Evolutionary conservation across 2,329 filamentous ascomycete genomes (phyloP), one percentile per base, ranked within the genome.

Genomic region (Pseudohalonectria lignicola): DNA sequence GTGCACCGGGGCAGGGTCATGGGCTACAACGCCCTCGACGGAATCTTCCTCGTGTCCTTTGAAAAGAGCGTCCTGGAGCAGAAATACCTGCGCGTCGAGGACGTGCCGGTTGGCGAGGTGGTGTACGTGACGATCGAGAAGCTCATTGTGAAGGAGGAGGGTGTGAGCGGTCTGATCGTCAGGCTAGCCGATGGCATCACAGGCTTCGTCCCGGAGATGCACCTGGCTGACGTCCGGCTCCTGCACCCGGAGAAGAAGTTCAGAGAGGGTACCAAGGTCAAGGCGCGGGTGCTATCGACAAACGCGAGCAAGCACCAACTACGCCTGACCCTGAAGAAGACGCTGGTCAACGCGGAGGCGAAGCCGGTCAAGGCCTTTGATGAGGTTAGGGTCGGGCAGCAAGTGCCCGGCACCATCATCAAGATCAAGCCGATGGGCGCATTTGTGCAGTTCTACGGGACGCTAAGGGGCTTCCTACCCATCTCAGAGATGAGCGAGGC

Each of bases 401-500:
- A 90, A 51, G 79, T 82, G 25, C 83, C 84, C 7, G 92, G 90
- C 41, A 95, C 87, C 1, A 82, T 98, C 46, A 72, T 94, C 47
- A 93, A 83, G 45, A 67, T 98, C 10, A 68, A 86, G 40, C 62
- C 74, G 4, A 76, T 77, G 38, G 92, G 92, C 42, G 92, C 92
- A 10, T 76, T 90, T 15, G 82, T 98, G 38, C 86, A 94, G 54
- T 98, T 96, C 60, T 98, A 93, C 52, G 86, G 86, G 15, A 63
- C 69, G 8, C 68, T 98, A 16, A 76, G 78, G 46, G 93, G 83
- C 8, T 98, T 93, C 64, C 69, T 98, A 39, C 92, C 92, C 2
- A 80, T 94, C 1, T 85, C 85, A 1, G 90, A 98, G 60, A 98
- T 98, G 92, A 96, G 92, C 55, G 92, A 98, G 56, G 87, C 88